Conservation (phyloP, 1,284 basidiomycete species). For the Trichosporon asahii region DNA sequence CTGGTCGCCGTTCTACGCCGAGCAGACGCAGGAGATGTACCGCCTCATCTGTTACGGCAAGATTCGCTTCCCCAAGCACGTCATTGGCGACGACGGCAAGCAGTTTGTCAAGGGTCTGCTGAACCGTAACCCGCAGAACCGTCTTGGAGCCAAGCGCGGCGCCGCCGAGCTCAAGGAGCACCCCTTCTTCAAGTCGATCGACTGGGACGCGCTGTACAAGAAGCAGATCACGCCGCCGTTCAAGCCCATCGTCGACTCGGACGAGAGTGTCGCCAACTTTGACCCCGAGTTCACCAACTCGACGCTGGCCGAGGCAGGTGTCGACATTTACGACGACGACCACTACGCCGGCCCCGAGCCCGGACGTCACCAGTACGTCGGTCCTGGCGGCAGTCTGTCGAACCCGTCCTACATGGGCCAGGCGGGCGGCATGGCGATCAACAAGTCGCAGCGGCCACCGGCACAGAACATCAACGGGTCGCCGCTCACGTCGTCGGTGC, state of each 20-base stretch:
- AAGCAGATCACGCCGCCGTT: constrained; percentile 96
- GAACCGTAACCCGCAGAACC: constrained; percentile 95
- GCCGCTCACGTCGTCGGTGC: constrained; percentile 79
- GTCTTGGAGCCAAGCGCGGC: constrained; percentile 85
- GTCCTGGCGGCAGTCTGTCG: constrained; percentile 47
- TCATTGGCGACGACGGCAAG: constrained; percentile 97
- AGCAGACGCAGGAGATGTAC: constrained; percentile 99
- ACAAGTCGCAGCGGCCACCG: constrained; percentile 37
- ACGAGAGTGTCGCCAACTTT: constrained; percentile 96
- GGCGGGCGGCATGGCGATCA: constrained; percentile 45
- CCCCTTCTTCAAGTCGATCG: constrained; percentile 87
- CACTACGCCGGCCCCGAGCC: constrained; percentile 28
- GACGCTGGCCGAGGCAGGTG: constrained; percentile 53
- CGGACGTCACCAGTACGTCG: constrained; percentile 47
- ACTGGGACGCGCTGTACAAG: constrained; percentile 78
- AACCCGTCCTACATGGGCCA: constrained; percentile 36
- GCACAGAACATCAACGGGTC: constrained; percentile 52
- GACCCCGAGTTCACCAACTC: constrained; percentile 89
- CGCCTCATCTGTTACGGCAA: constrained; percentile 93
- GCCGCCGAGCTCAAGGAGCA: constrained; percentile 95
- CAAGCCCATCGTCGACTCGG: constrained; percentile 95
- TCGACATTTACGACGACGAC: constrained; percentile 61
- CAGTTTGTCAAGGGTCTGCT: constrained; percentile 98
- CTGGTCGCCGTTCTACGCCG: constrained; percentile 99
- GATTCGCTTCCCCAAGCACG: constrained; percentile 90